phyloP scores from a whole-genome alignment of 495 filamentous ascomycete species.

The Penicillium nucicola region DNA sequence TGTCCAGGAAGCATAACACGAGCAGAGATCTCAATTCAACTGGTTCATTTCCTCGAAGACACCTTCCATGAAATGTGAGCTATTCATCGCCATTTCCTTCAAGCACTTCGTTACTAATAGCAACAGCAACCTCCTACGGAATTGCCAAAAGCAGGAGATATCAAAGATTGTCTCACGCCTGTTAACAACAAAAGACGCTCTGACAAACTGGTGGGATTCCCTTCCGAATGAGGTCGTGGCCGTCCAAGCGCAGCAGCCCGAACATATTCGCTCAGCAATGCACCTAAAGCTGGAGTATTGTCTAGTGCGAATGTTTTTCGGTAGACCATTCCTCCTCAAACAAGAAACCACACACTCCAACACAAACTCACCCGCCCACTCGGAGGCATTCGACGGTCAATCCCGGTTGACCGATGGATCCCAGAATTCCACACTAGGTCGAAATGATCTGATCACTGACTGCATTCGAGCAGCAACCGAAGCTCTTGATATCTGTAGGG shows the following conservation, averaged over 20 bases:
- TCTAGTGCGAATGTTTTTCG: slow-evolving; percentile 29
- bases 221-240: slow-evolving; percentile 13
- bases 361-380: not conserved
- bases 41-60: slow-evolving; percentile 24
- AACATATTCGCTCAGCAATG: slow-evolving; percentile 16
- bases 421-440: not conserved
- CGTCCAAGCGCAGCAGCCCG: not conserved
- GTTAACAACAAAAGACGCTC: slow-evolving; percentile 4
- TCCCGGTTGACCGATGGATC: not conserved
- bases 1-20: slow-evolving; percentile 6
- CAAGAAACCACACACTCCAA: slow-evolving; percentile 2
- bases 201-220: slow-evolving; percentile 27
- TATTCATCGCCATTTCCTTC: not conserved
- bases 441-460: slow-evolving; percentile 19
- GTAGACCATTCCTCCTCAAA: slow-evolving; percentile 31
- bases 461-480: slow-evolving; percentile 27
- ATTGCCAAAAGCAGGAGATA: slow-evolving; percentile 9
- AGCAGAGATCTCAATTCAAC: slow-evolving; percentile 18
- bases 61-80: slow-evolving; percentile 25
- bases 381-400: not conserved
- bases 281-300: slow-evolving; percentile 33
- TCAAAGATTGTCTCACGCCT: slow-evolving; percentile 11
- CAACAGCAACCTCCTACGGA: slow-evolving; percentile 15
- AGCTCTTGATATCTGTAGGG: slow-evolving; percentile 22
- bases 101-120: not conserved